phyloP scores from a whole-genome alignment of 495 filamentous ascomycete species.

The Acidiella bohemica region DNA sequence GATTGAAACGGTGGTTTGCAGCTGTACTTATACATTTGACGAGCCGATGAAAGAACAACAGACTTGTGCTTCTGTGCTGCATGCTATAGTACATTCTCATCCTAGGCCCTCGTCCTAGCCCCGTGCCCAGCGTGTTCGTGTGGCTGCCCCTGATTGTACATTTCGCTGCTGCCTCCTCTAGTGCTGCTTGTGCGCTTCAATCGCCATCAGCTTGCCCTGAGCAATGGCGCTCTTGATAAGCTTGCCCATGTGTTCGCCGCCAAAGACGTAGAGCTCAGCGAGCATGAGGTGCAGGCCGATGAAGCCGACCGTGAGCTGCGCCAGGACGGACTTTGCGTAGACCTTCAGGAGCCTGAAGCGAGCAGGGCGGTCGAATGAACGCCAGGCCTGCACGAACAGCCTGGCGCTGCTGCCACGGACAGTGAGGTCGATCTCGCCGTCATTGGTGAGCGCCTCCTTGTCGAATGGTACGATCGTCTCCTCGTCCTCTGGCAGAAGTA shows the following conservation, averaged over 20 bases:
- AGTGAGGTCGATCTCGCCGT: constrained; percentile 28
- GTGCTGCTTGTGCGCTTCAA: constrained; percentile 12
- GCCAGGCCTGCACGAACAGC: constrained; percentile 57
- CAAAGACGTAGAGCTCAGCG: constrained; percentile 14
- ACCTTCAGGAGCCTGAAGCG: constrained; percentile 54
- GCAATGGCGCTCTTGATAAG: constrained; percentile 11
- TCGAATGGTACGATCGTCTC: constrained; percentile 69
- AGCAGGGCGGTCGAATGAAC: constrained; percentile 50
- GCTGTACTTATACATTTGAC: background rate
- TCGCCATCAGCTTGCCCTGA: constrained; percentile 11
- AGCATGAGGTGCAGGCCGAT: constrained; percentile 19
- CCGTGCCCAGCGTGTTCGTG: background rate
- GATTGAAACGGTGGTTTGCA: background rate
- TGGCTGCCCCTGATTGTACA: background rate
- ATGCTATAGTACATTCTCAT: too few species aligned
- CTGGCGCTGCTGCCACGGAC: constrained; percentile 47
- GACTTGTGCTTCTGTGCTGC: too few species aligned
- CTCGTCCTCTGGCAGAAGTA: constrained; percentile 52
- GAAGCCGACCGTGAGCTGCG: constrained; percentile 35
- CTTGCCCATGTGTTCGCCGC: constrained; percentile 10
- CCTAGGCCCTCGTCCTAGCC: too few species aligned
- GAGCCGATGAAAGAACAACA: too few species aligned
- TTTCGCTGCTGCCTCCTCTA: background rate
- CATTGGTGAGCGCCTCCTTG: constrained; percentile 48
- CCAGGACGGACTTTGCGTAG: constrained; percentile 48